phyloP scores from a whole-genome alignment of 1,284 basidiomycete species.

The Wallemia mellicola region DNA sequence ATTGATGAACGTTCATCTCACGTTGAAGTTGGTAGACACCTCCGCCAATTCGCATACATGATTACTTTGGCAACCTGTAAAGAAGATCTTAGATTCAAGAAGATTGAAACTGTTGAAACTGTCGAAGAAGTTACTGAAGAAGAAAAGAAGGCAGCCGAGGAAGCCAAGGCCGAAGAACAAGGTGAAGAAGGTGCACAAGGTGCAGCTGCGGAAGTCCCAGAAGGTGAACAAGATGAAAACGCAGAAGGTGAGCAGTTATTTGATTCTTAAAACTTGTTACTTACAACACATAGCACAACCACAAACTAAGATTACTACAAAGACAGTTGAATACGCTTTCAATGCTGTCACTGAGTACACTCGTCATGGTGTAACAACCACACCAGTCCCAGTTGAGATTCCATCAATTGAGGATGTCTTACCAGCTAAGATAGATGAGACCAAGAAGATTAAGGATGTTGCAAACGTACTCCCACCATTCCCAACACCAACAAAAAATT shows the following conservation, averaged over 20 bases:
- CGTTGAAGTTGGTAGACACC: not conserved
- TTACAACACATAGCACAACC: not conserved
- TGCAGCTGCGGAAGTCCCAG: not conserved
- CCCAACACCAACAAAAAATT: not conserved
- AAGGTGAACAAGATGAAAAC: no score
- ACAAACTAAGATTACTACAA: not conserved
- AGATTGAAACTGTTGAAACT: not conserved
- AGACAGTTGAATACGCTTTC: not conserved
- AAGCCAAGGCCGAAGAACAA: not conserved
- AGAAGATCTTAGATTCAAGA: not conserved
- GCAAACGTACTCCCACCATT: not conserved
- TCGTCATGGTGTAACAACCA: not conserved
- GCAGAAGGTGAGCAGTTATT: not conserved
- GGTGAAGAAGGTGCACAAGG: not conserved
- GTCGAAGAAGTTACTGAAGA: not conserved
- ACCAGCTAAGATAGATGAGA: not conserved
- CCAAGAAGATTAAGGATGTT: not conserved
- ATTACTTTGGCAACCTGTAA: not conserved
- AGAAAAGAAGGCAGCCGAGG: not conserved
- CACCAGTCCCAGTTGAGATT: not conserved
- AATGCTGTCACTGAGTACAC: not conserved
- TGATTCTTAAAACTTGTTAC: not conserved
- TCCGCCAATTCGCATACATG: not conserved
- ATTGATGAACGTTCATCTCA: constrained; percentile 25
- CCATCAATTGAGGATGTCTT: not conserved